A percentile compares a stretch with the other conserved stretches of the same genome.
Conservation (phyloP, 805 yeast genomes). For the Torulaspora gathmanii region DNA sequence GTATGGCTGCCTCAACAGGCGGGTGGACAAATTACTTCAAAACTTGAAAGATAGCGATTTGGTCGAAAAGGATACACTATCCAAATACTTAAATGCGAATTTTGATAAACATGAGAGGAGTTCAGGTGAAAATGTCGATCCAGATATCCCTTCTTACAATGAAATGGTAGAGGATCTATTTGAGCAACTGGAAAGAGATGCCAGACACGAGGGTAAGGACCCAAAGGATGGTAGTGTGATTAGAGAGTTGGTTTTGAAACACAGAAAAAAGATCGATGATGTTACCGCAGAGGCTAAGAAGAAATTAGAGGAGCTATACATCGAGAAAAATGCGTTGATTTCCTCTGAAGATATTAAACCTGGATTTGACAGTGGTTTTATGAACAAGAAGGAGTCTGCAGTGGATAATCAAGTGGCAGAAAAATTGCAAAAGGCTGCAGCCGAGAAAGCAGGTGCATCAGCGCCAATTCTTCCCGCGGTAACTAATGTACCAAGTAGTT, state of each 20-base stretch:
- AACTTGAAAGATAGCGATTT: constrained; percentile 40
- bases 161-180: constrained; percentile 92
- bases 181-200: constrained; percentile 65
- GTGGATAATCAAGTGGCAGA: constrained; percentile 14
- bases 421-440: constrained; percentile 12
- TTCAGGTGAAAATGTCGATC: constrained; percentile 40
- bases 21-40: constrained; percentile 61
- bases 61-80: constrained; percentile 30
- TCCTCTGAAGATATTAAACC: constrained; percentile 88
- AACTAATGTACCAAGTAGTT: constrained; percentile 20
- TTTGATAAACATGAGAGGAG: constrained; percentile 61
- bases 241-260: constrained; percentile 43
- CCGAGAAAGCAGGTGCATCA: constrained; percentile 17
- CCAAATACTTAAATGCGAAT: constrained; percentile 42
- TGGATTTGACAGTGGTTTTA: constrained; percentile 81
- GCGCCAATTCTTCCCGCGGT: constrained; percentile 30
- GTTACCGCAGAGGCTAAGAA: constrained; percentile 59
- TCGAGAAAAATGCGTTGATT: constrained; percentile 70
- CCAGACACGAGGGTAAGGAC: constrained; percentile 45
- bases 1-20: constrained; percentile 66
- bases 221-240: constrained; percentile 39
- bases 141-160: constrained; percentile 60
- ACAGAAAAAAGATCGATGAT: constrained; percentile 63
- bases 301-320: constrained; percentile 60
- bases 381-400: constrained; percentile 51